These are phyloP conservation scores for Allium sativum DNA, from an alignment of 106 monocot species.

Conservation along the genomic window DNA sequence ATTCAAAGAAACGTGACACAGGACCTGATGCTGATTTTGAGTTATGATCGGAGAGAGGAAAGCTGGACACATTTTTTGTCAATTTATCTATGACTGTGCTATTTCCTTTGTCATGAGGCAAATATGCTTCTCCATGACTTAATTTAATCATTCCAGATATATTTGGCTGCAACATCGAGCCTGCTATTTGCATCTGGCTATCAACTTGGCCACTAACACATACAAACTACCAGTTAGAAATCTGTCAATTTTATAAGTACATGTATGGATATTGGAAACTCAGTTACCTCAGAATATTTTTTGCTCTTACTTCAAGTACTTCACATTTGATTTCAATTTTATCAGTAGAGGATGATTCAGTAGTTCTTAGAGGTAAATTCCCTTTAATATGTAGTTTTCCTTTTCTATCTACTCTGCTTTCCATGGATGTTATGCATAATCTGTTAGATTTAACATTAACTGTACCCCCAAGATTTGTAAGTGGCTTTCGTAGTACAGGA, in stretches of 20 bases:
- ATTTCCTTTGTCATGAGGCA: constrained; percentile 97
- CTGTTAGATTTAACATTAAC: constrained; percentile 74
- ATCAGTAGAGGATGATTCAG: constrained; percentile 55
- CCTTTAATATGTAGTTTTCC: constrained; percentile 85
- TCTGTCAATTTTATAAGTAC: neutral
- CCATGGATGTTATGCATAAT: constrained; percentile 79
- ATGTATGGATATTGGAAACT: constrained; percentile 2
- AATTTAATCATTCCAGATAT: constrained; percentile 87
- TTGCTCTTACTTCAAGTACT: constrained; percentile 81
- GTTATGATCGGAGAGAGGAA: constrained; percentile 44
- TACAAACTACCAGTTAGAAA: neutral
- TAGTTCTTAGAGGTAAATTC: constrained; percentile 74
- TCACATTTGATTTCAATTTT: constrained; percentile 95
- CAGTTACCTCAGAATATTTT: constrained; percentile 82
- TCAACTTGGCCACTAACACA: constrained; percentile 88
- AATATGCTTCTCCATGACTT: constrained; percentile 99
- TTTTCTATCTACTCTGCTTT: constrained; percentile 84
- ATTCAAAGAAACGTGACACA: constrained; percentile 71
- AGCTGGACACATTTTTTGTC: constrained; percentile 43
- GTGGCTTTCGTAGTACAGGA: constrained; percentile 70
- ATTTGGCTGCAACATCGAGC: constrained; percentile 90
- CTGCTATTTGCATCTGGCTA: constrained; percentile 78
- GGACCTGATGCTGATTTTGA: constrained; percentile 40
- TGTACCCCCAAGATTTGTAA: constrained; percentile 85
- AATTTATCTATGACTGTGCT: constrained; percentile 51